phyloP scores from a whole-genome alignment of 202 grass and related monocot genomes.

The Zizania palustris region DNA sequence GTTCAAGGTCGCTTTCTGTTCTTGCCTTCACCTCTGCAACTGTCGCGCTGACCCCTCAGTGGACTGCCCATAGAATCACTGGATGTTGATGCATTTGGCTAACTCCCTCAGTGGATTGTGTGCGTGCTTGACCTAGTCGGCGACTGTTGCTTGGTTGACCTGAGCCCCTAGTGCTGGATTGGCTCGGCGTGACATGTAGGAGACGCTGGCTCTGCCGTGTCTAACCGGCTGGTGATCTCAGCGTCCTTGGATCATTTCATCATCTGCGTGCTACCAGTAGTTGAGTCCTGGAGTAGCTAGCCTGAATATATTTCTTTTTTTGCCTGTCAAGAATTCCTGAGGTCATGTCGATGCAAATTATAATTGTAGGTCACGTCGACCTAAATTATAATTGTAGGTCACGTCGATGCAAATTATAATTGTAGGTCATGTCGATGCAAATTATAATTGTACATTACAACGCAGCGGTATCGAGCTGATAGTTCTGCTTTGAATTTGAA shows the following conservation, averaged over 20 bases:
- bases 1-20: background rate
- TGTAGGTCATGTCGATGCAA: background rate
- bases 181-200: background rate
- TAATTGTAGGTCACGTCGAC: too few relatives aligned
- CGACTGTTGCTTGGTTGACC: background rate
- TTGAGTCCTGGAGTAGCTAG: background rate
- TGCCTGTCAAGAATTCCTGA: background rate
- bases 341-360: too few relatives aligned
- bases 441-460: background rate
- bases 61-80: background rate
- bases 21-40: background rate
- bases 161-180: background rate
- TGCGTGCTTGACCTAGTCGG: background rate
- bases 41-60: conserved; percentile 1
- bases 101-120: background rate
- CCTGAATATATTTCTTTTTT: background rate
- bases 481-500: background rate
- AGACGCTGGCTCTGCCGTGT: background rate
- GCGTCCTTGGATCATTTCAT: conserved; percentile 26
- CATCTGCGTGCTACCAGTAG: background rate
- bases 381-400: too few relatives aligned
- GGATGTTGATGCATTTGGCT: background rate
- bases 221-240: conserved; percentile 33
- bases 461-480: too few relatives aligned
- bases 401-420: background rate